Base-by-base conservation (phyloP, 2,329 filamentous ascomycete genomes). In the Cladosporium sp. region DNA sequence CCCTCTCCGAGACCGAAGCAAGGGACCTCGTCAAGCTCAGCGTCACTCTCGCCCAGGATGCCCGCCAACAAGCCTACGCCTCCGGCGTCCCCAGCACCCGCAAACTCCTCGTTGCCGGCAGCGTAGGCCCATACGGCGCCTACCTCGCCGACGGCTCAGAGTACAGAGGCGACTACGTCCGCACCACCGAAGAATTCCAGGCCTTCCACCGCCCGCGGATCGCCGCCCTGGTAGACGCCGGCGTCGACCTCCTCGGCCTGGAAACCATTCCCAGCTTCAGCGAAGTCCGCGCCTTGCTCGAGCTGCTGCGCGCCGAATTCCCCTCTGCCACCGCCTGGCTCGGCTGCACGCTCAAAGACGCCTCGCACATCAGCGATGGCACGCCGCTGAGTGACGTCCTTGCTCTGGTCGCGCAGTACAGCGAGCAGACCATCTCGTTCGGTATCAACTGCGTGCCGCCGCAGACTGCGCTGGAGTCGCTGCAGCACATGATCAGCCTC, bases 101-200 rank as follows among this genome's bases (percentile, higher is more conserved):
- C 13, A 68, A 65, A 32, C 68, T 77, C 21, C 73, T 80, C 6
- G 70, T 83, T 10, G 81, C 81, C 5, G 81, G 81, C 5, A 80
- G 77, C 62, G 78, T 83, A 6, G 81, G 81, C 0, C 81, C 81
- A 1, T 83, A 82, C 64, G 81, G 81, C 14, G 81, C 81, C 7
- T 83, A 77, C 63, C 74, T 83, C 2, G 76, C 81, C 1, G 75
- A 83, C 64, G 81, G 81, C 5, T 77, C 76, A 14, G 81, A 83
- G 67, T 83, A 83, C 65, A 72, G 74, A 1, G 81, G 81, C 25
- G 77, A 78, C 63, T 83, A 83, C 67, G 65, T 67, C 11, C 65
- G 63, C 26, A 67, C 68, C 2, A 56, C 60, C 10, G 65, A 73
- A 0, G 74, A 76, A 7, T 71, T 81, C 70, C 76, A 78, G 60